Evolutionary conservation across 805 yeast species (phyloP), one percentile per base, ranked within the genome.

Genomic region (Kodamaea hsintzibuensis): DNA sequence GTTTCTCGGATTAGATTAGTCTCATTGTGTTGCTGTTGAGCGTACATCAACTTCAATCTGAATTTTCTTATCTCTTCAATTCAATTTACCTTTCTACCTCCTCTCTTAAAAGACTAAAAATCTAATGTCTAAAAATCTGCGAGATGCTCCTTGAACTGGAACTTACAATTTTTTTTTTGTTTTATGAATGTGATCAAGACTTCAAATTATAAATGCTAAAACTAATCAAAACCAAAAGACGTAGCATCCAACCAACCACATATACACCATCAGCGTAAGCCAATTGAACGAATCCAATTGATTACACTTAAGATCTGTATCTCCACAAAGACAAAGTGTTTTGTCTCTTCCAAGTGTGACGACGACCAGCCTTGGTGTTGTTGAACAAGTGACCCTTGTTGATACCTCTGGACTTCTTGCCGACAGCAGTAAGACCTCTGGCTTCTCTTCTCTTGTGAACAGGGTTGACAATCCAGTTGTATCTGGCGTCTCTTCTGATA

Each of bases 391-490:
- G 99, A 80, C 99, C 99, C 90, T 93, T 95, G 96, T 92, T 91
- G 87, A 95, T 91, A 90, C 99, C 99, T 87, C 99, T 89, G 82
- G 96, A 91, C 82, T 91, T 88, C 96, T 92, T 95, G 78, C 99
- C 99, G 70, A 92, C 85, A 70, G 97, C 74, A 74, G 99, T 95
- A 73, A 95, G 90, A 81, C 98, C 98, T 88, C 99, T 93, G 73
- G 96, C 82, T 84, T 95, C 99, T 83, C 99, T 91, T 89, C 91
- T 98, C 88, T 95, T 95, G 96, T 95, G 99, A 66, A 95, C 99
- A 73, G 99, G 97, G 89, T 90, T 89, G 77, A 82, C 91, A 82
- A 95, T 95, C 99, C 99, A 95, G 98, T 95, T 95, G 96, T 85
- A 86, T 82, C 95, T 87, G 69, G 99, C 88, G 75, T 92, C 97